Base-by-base conservation (phyloP, 108 stramenopile species). In the Asterionellopsis glacialis region DNA sequence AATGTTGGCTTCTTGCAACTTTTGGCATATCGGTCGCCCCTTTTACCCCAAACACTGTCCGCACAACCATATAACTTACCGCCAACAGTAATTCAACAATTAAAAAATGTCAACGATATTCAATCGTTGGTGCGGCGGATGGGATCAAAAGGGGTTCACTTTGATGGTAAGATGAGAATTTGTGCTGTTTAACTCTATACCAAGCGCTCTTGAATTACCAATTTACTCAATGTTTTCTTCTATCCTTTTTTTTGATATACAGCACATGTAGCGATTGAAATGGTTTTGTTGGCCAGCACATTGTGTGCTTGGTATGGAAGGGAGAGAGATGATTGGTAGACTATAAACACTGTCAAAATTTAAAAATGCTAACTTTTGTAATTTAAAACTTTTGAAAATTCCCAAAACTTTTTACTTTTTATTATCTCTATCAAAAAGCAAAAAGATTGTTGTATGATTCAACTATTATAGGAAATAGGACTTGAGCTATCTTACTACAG, bases 111-210 rank as follows among this genome's bases (percentile, higher is more conserved):
- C 15, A 65, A 67, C n/a, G 74, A 75, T 24, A 39, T 71, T 44
- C 74, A 75, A 51, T 62, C 65, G n/a, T 38, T 70, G 33, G 51
- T 53, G 18, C 41, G 74, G n/a, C 51, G 60, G 21, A 59, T 72
- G 21, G 51, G 28, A 9, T 21, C 15, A 18, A 61, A 52, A 58
- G 73, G 68, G n/a, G 48, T 67, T 49, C 69, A 75, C 19, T 75
- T 75, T 54, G 55, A 75, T 38, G 27, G 70, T 67, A 57, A 57
- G 69, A 72, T 33, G 33, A 33, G 33, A 33, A 33, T 33, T 33
- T 33, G n/a, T n/a, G n/a, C n/a, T 33, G 7, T 7, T 5, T 5
- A 33, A 33, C 33, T 33, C 7, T 33, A 33, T 33, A 33, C 7
- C 33, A 33, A 33, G 33, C 33, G 5, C 7, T 7, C 7, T 5